Evolutionary conservation across 2,329 filamentous ascomycete genomes (phyloP).

Genomic region (Exophiala sp.): DNA sequence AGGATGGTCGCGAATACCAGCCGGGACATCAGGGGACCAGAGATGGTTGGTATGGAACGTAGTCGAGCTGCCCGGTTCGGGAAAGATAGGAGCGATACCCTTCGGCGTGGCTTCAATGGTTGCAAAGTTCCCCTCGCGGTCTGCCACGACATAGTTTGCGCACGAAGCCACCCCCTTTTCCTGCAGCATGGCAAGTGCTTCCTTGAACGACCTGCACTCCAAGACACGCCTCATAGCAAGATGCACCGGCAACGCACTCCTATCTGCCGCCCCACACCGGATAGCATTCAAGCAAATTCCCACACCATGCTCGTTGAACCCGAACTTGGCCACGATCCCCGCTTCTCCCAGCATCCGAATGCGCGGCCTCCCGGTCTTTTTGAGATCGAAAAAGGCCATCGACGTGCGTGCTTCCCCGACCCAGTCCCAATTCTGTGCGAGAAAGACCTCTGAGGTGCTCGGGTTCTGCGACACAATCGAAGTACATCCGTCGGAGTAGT

Average conservation of each 20-base stretch:
- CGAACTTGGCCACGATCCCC: slow-evolving; percentile 59
- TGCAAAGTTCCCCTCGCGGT: slow-evolving; percentile 2
- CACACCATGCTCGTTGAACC: slow-evolving; percentile 54
- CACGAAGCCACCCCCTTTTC: slow-evolving; percentile 3
- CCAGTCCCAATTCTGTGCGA: slow-evolving; percentile 56
- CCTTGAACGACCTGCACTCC: slow-evolving; percentile 34
- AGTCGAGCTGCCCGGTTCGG: background rate
- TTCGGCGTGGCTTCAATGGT: slow-evolving; percentile 9
- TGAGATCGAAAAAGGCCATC: slow-evolving; percentile 41
- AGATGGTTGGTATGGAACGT: slow-evolving; percentile 7
- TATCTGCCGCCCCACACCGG: slow-evolving; percentile 50
- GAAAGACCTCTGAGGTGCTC: slow-evolving; percentile 33
- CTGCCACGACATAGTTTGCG: slow-evolving; percentile 2
- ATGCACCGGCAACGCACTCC: slow-evolving; percentile 53
- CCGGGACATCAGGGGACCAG: slow-evolving; percentile 1
- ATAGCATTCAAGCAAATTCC: slow-evolving; percentile 59
- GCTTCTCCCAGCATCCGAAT: slow-evolving; percentile 51
- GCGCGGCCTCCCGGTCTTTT: slow-evolving; percentile 6
- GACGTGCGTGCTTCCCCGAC: slow-evolving; percentile 30
- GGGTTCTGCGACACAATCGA: slow-evolving; percentile 41
- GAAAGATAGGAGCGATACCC: slow-evolving; percentile 1
- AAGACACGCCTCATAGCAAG: slow-evolving; percentile 53
- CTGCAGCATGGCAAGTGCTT: background rate
- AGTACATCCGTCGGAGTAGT: slow-evolving; percentile 48
- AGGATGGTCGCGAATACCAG: slow-evolving; percentile 1